Conservation (phyloP, 2,329 filamentous ascomycete species). For the Dactylellina leptospora region DNA sequence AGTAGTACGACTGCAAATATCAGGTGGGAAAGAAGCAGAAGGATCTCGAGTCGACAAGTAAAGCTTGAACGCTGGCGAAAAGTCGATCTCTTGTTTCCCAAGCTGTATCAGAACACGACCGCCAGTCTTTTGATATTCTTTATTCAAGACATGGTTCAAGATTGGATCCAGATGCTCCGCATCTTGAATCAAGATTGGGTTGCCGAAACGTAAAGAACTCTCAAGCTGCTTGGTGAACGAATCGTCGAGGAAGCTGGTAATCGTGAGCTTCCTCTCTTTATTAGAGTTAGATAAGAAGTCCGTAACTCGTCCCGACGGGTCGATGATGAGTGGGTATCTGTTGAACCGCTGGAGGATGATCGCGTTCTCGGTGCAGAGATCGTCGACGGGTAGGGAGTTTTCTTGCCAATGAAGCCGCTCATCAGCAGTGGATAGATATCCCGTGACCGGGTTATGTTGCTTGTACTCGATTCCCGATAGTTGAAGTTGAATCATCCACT, state of each 20-base stretch:
- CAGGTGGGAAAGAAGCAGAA: conserved; percentile 91
- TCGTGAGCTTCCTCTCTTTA: conserved; percentile 89
- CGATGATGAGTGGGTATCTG: conserved; percentile 96
- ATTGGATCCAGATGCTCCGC: conserved; percentile 97
- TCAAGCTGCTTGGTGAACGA: conserved; percentile 98
- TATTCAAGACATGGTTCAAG: conserved; percentile 97
- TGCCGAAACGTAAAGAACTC: conserved; percentile 95
- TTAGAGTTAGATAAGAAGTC: conserved; percentile 96
- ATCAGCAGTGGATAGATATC: conserved; percentile 95
- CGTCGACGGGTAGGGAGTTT: conserved; percentile 90
- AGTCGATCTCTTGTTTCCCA: conserved; percentile 98
- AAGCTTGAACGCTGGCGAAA: conserved; percentile 93
- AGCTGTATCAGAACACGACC: conserved; percentile 98
- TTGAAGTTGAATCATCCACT: conserved; percentile 93
- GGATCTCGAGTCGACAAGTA: conserved; percentile 96
- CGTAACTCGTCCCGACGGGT: conserved; percentile 91
- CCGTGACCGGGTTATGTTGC: conserved; percentile 89
- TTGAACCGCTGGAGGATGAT: conserved; percentile 98
- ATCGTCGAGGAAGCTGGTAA: conserved; percentile 97
- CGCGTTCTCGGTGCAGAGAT: conserved; percentile 97
- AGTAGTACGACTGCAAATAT: conserved; percentile 96
- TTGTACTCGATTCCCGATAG: conserved; percentile 95
- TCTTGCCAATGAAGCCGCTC: conserved; percentile 95
- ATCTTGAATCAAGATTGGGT: conserved; percentile 97
- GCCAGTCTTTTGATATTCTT: conserved; percentile 98